Percentiles rank a stretch among this genome's conserved stretches.
Evolutionary conservation across 345 rosid species (phyloP).

Genomic region (Trapa incisa): DNA sequence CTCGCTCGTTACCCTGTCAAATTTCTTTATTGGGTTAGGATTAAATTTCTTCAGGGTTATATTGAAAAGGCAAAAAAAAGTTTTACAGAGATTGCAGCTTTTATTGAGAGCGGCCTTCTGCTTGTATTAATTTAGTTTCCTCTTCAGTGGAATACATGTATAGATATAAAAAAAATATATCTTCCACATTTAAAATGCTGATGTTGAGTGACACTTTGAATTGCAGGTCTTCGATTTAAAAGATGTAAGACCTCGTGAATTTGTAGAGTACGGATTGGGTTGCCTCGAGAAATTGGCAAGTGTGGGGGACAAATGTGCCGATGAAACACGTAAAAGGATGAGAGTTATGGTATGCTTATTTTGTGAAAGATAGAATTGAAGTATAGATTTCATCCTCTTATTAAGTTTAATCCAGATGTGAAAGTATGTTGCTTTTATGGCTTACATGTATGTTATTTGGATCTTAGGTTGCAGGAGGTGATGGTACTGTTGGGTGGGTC

Average conservation of each 20-base stretch:
- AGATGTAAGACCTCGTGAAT: constrained; percentile 70
- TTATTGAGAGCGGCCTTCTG: not conserved
- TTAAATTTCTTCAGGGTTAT: not conserved
- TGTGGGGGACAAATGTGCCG: constrained; percentile 65
- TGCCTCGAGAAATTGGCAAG: constrained; percentile 61
- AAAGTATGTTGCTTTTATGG: not conserved
- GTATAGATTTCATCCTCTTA: not conserved
- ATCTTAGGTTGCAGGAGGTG: constrained; percentile 95
- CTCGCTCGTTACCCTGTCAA: too few species aligned
- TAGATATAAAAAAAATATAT: not conserved
- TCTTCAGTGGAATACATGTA: not conserved
- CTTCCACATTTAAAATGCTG: not conserved
- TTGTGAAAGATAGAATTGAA: not conserved
- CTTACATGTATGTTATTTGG: constrained; percentile 6
- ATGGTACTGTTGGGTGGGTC: constrained; percentile 98
- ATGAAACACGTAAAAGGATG: constrained; percentile 61
- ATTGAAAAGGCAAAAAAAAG: not conserved
- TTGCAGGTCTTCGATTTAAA: constrained; percentile 73
- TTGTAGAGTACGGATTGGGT: constrained; percentile 67
- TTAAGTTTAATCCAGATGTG: not conserved
- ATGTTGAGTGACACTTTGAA: constrained; percentile 5
- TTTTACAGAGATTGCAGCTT: not conserved
- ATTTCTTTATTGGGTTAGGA: not conserved
- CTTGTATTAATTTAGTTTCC: not conserved
- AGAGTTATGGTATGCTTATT: constrained; percentile 62